Percentiles rank a stretch among this genome's conserved stretches.
Evolutionary conservation across 495 filamentous ascomycete genomes (phyloP).

Genomic region (Aspergillus sclerotioniger): DNA sequence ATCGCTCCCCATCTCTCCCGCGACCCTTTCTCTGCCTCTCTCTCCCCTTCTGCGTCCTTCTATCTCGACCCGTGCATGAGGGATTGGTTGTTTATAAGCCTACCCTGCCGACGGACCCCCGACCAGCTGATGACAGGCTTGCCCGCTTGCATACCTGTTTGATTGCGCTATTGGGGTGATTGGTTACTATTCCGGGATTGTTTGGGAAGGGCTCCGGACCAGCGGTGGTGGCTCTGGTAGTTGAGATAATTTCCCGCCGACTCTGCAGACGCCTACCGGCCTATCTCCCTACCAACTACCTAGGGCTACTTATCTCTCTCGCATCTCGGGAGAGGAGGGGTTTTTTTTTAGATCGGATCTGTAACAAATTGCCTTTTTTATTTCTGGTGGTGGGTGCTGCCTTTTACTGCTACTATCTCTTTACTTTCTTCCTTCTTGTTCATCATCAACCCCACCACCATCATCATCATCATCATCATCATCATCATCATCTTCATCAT

Average conservation of each 20-base stretch:
- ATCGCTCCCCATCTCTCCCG: not conserved
- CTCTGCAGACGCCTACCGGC: not conserved
- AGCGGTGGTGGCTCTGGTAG: not conserved
- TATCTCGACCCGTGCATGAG: constrained; percentile 6
- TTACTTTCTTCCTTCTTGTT: not conserved
- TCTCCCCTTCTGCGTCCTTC: constrained; percentile 8
- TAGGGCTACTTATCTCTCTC: not conserved
- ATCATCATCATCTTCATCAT: constrained; percentile 1
- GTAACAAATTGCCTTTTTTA: too few relatives aligned
- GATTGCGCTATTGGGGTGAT: not conserved
- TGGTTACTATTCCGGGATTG: not conserved
- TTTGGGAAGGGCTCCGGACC: not conserved
- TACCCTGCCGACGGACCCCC: constrained; percentile 6
- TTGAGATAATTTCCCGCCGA: constrained; percentile 1
- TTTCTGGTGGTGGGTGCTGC: too few relatives aligned
- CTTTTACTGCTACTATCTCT: too few relatives aligned
- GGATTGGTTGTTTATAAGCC: constrained; percentile 3
- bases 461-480: too few relatives aligned
- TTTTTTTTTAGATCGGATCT: too few relatives aligned
- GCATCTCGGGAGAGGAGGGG: too few relatives aligned
- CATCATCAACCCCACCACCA: too few relatives aligned
- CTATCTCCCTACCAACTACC: not conserved
- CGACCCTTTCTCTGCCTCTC: constrained; percentile 3
- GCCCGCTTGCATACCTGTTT: not conserved
- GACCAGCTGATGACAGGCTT: constrained; percentile 1